Conservation (phyloP, 176 grass and related monocot species). For the Canna indica region DNA sequence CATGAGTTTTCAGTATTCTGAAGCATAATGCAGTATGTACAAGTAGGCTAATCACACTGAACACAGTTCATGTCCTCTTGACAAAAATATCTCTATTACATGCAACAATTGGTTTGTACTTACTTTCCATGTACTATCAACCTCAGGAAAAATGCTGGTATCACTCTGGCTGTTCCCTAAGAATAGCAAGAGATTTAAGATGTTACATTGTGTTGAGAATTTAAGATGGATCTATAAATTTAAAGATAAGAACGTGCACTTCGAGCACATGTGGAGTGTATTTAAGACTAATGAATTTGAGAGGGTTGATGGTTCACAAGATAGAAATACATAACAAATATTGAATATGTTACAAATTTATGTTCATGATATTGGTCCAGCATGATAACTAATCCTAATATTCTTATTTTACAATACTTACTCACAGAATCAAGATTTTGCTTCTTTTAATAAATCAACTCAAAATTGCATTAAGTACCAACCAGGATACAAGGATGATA, state of each 20-base stretch:
- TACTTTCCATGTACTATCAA: slow-evolving; percentile 88
- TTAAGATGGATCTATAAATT: neutral
- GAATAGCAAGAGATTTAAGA: too few species aligned
- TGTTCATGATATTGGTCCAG: neutral
- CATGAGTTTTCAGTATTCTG: neutral
- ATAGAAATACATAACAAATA: neutral
- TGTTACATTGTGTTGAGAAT: too few species aligned
- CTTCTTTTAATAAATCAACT: neutral
- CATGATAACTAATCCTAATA: neutral
- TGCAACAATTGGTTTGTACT: slow-evolving; percentile 6
- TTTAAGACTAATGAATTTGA: neutral
- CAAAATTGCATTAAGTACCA: neutral
- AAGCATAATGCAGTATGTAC: neutral
- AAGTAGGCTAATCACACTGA: too few species aligned
- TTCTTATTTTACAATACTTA: neutral
- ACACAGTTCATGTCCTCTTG: too few species aligned
- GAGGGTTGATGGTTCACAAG: neutral
- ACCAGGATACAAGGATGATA: too few species aligned
- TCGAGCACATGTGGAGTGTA: neutral
- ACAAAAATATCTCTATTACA: neutral
- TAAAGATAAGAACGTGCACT: neutral
- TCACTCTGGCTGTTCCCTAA: slow-evolving; percentile 43
- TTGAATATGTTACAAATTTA: neutral
- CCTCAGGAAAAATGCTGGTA: slow-evolving; percentile 71
- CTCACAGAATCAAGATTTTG: neutral